Percentiles rank a stretch among this genome's conserved stretches.
phyloP scores from a whole-genome alignment of 371 early-diverging fungal species.

The Umbelopsis sp. region DNA sequence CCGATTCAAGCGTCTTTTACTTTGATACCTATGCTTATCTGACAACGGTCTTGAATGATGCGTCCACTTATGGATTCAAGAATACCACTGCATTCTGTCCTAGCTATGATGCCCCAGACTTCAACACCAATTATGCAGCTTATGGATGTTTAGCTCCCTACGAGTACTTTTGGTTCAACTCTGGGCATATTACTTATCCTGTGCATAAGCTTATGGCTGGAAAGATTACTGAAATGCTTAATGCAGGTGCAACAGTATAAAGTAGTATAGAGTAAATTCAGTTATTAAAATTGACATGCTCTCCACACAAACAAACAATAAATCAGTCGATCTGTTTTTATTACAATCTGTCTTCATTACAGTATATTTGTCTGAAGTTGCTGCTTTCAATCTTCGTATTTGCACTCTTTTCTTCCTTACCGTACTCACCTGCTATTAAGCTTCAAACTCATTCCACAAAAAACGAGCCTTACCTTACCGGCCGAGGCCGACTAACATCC shows the following conservation, averaged over 20 bases:
- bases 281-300: too few relatives aligned
- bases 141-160: conserved; percentile 26
- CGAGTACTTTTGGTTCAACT: conserved; percentile 21
- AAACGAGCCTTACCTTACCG: too few relatives aligned
- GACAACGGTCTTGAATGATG: conserved; percentile 20
- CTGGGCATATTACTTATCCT: conserved; percentile 26
- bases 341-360: too few relatives aligned
- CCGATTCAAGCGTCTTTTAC: conserved; percentile 21
- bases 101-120: conserved; percentile 23
- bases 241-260: background rate
- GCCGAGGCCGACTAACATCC: background rate
- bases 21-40: conserved; percentile 23
- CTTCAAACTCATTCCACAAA: background rate
- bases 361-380: too few relatives aligned
- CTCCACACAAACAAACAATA: too few relatives aligned
- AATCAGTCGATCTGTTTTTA: too few relatives aligned
- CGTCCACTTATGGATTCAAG: conserved; percentile 20
- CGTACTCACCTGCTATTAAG: too few relatives aligned
- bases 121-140: conserved; percentile 24
- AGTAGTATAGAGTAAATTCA: too few relatives aligned
- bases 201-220: conserved; percentile 23
- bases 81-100: conserved; percentile 21
- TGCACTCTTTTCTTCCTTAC: background rate
- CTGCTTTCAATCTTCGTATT: background rate
- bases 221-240: background rate